phyloP scores from a whole-genome alignment of 306 rosid genomes.

The Cyamopsis tetragonoloba region DNA sequence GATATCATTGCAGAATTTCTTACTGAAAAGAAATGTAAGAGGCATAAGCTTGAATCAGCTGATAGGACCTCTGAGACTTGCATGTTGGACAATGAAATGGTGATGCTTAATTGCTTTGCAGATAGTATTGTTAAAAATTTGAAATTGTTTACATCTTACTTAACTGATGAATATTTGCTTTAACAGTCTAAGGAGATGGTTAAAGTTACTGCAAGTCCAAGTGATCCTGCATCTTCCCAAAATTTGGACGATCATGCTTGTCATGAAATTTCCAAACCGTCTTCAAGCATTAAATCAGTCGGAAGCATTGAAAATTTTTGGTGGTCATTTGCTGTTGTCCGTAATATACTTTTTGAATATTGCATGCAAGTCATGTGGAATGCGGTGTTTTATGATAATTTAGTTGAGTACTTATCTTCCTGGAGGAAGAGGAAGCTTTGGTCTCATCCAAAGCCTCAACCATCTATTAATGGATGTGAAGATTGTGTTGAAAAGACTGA shows the following conservation, averaged over 20 bases:
- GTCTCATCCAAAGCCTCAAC: slow-evolving; percentile 43
- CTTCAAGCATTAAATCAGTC: slow-evolving; percentile 47
- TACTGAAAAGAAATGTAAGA: slow-evolving; percentile 47
- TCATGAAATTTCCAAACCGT: slow-evolving; percentile 28
- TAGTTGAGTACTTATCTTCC: slow-evolving; percentile 49
- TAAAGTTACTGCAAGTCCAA: slow-evolving; percentile 29
- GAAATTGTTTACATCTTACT: slow-evolving; percentile 7
- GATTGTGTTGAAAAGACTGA: slow-evolving; percentile 34
- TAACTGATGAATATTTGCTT: slow-evolving; percentile 36
- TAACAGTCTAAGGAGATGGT: slow-evolving; percentile 47
- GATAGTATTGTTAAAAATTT: slow-evolving; percentile 6
- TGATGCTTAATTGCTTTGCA: slow-evolving; percentile 30
- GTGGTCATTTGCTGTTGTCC: slow-evolving; percentile 61
- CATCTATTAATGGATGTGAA: slow-evolving; percentile 30
- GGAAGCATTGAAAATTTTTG: slow-evolving; percentile 77
- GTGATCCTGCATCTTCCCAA: slow-evolving; percentile 29
- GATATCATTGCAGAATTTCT: slow-evolving; percentile 65
- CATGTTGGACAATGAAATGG: slow-evolving; percentile 40
- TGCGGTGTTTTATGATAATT: slow-evolving; percentile 71
- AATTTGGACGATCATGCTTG: slow-evolving; percentile 27
- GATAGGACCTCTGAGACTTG: slow-evolving; percentile 36
- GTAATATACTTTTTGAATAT: slow-evolving; percentile 58
- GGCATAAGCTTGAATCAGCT: slow-evolving; percentile 45
- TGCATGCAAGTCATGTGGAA: slow-evolving; percentile 90
- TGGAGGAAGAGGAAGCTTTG: slow-evolving; percentile 78